These are phyloP conservation scores for Raddia distichophylla DNA, from an alignment of 176 grass and related monocot genomes.

Conservation along the genomic window DNA sequence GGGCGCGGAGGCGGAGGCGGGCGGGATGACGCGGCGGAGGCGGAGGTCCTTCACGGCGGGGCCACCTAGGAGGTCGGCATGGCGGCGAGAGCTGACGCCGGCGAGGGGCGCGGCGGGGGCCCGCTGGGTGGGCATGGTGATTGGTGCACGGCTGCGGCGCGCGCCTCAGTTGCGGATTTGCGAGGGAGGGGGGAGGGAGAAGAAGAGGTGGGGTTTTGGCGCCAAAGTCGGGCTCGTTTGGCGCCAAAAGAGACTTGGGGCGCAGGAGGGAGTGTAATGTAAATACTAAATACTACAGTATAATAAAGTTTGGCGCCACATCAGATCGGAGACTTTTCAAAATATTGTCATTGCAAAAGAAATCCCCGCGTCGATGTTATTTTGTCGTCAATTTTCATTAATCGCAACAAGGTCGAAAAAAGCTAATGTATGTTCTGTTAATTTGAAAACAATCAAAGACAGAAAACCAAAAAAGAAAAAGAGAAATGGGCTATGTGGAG, in stretches of 20 bases:
- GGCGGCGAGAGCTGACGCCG: constrained; percentile 28
- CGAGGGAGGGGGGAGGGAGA: neutral
- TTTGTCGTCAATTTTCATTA: no score
- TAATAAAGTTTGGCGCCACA: no score
- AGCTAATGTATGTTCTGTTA: no score
- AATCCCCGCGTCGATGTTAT: no score
- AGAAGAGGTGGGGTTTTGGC: constrained; percentile 40
- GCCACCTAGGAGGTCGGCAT: constrained; percentile 32
- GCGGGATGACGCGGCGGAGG: constrained; percentile 61
- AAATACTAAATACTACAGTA: no score
- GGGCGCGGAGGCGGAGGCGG: constrained; percentile 28
- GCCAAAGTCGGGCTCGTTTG: constrained; percentile 21
- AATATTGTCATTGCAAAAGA: no score
- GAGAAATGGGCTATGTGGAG: no score
- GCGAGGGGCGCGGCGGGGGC: constrained; percentile 9
- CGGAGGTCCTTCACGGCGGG: constrained; percentile 67
- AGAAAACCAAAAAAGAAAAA: no score
- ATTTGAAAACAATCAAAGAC: no score
- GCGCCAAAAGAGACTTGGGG: constrained; percentile 26
- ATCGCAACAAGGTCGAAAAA: no score
- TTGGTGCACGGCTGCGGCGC: neutral
- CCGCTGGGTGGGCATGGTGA: constrained; percentile 35
- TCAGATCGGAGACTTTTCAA: no score
- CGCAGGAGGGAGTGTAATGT: no score
- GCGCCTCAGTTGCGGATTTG: neutral